phyloP scores from a whole-genome alignment of 305 asterid genomes.

The Euphrasia arctica region DNA sequence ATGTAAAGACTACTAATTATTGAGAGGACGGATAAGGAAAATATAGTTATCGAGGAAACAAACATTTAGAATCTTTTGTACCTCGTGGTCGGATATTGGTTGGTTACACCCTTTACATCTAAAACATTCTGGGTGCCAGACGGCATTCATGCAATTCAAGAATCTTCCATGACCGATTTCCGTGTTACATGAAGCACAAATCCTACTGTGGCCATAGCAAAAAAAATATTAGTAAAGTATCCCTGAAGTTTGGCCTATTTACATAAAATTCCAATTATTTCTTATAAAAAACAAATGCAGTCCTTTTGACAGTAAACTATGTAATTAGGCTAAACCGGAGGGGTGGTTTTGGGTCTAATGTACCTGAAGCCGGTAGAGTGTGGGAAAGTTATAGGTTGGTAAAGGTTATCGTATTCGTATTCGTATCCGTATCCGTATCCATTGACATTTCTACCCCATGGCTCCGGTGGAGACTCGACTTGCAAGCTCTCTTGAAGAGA shows the following conservation, averaged over 20 bases:
- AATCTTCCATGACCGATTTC: slow-evolving; percentile 89
- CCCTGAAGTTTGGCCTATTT: neutral
- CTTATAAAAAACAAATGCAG: neutral
- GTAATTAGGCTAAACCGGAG: neutral
- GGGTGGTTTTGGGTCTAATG: neutral
- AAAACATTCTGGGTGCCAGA: slow-evolving; percentile 59
- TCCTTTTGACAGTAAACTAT: neutral
- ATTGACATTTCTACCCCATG: slow-evolving; percentile 40
- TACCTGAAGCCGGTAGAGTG: slow-evolving; percentile 46
- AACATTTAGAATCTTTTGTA: slow-evolving; percentile 27
- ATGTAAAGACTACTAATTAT: neutral
- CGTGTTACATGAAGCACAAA: slow-evolving; percentile 88
- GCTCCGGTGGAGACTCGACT: slow-evolving; percentile 52
- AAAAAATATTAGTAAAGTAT: neutral
- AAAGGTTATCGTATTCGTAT: slow-evolving; percentile 35
- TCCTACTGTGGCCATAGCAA: slow-evolving; percentile 39
- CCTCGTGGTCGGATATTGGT: slow-evolving; percentile 96
- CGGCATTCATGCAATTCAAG: slow-evolving; percentile 91
- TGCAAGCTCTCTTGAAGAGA: slow-evolving; percentile 79
- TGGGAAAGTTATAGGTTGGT: slow-evolving; percentile 41
- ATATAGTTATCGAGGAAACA: too few relatives aligned
- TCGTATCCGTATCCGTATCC: slow-evolving; percentile 41
- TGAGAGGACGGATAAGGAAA: too few relatives aligned
- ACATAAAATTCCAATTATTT: neutral
- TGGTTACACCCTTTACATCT: slow-evolving; percentile 91